Evolutionary conservation across 306 rosid genomes (phyloP).

Genomic region (Ammopiptanthus mongolicus): DNA sequence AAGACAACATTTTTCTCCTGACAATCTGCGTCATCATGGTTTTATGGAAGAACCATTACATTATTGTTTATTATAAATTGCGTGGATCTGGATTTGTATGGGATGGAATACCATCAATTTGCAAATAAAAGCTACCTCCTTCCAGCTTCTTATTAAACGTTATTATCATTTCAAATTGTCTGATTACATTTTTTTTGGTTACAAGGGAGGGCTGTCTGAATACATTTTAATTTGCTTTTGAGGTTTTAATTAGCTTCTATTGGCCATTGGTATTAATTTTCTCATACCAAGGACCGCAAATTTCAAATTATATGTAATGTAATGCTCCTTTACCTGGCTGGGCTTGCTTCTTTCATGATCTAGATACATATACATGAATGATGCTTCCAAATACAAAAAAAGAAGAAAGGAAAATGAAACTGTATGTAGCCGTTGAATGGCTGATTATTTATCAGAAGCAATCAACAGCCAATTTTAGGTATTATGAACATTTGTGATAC

Average conservation of each 20-base stretch:
- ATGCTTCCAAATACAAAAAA: not conserved
- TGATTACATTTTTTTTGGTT: not conserved
- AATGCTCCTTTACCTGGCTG: not conserved
- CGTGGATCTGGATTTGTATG: slow-evolving; percentile 27
- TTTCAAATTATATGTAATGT: not conserved
- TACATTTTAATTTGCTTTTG: slow-evolving; percentile 5
- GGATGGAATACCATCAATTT: slow-evolving; percentile 51
- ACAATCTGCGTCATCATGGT: slow-evolving; percentile 21
- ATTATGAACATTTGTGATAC: not conserved
- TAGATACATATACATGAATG: not conserved
- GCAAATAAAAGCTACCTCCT: slow-evolving; percentile 62
- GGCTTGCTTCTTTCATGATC: not conserved
- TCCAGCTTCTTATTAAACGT: slow-evolving; percentile 10
- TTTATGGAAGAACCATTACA: slow-evolving; percentile 9
- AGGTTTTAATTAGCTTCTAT: not conserved
- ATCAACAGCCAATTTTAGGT: not conserved
- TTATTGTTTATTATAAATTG: slow-evolving; percentile 33
- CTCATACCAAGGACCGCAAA: not conserved
- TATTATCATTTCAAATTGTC: not conserved
- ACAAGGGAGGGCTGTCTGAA: not conserved
- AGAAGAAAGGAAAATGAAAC: not conserved
- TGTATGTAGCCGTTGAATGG: not conserved
- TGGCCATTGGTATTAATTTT: not conserved
- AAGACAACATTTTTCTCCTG: slow-evolving; percentile 26
- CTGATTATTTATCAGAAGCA: not conserved